A percentile compares a stretch with the other conserved stretches of the same genome.
phyloP scores from a whole-genome alignment of 1,284 basidiomycete genomes.

The Chiua sp. region DNA sequence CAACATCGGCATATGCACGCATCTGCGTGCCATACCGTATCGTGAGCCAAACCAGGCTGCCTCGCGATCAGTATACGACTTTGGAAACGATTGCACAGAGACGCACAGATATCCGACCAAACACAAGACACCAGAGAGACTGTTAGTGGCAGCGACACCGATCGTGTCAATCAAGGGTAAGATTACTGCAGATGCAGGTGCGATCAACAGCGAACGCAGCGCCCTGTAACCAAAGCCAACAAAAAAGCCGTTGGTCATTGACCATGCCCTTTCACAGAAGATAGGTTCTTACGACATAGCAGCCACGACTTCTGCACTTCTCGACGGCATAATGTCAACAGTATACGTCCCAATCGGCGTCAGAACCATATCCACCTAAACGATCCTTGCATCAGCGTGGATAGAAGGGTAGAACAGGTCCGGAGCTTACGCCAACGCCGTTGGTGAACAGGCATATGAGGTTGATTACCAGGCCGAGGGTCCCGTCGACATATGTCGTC shows the following conservation, averaged over 20 bases:
- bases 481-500: slow-evolving; percentile 44
- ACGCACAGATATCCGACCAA: slow-evolving; percentile 53
- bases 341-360: slow-evolving; percentile 59
- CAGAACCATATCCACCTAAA: slow-evolving; percentile 51
- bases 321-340: slow-evolving; percentile 58
- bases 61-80: slow-evolving; percentile 2
- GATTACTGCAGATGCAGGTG: slow-evolving; percentile 22
- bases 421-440: slow-evolving; percentile 50
- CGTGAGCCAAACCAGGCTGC: slow-evolving; percentile 47
- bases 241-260: neutral
- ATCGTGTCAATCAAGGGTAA: slow-evolving; percentile 54
- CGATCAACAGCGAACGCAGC: slow-evolving; percentile 46
- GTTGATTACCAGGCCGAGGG: slow-evolving; percentile 45
- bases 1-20: slow-evolving; percentile 53
- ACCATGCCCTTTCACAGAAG: neutral
- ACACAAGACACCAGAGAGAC: slow-evolving; percentile 47
- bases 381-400: neutral
- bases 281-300: slow-evolving; percentile 41
- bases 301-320: slow-evolving; percentile 59
- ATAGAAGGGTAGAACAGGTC: no score
- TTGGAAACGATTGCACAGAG: neutral
- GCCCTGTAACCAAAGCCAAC: slow-evolving; percentile 38
- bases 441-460: slow-evolving; percentile 52
- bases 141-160: slow-evolving; percentile 59
- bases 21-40: slow-evolving; percentile 52